phyloP scores from a whole-genome alignment of 139 green algal species.

The Volvox reticuliferus region DNA sequence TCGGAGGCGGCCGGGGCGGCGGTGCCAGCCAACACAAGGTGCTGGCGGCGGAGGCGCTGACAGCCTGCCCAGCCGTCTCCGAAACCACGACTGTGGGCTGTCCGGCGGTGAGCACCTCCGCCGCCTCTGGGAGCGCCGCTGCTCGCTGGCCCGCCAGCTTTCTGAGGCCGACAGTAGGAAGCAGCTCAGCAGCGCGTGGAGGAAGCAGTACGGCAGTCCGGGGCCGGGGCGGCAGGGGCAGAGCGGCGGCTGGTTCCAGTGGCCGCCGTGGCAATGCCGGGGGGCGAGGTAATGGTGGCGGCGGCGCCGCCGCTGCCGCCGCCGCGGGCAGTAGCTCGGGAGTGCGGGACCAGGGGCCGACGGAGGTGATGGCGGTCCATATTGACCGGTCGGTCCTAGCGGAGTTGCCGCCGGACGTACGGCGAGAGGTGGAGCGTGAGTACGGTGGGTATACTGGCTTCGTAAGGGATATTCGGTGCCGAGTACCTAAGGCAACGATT shows the following conservation, averaged over 20 bases:
- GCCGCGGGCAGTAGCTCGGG: not conserved
- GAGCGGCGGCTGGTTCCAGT: not conserved
- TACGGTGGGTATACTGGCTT: constrained; percentile 61
- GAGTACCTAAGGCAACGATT: too few species aligned
- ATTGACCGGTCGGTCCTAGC: constrained; percentile 80
- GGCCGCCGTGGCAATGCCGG: not conserved
- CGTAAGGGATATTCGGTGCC: too few species aligned
- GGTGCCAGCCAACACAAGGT: not conserved
- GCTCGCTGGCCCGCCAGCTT: not conserved
- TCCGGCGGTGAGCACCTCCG: not conserved
- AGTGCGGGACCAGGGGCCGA: not conserved
- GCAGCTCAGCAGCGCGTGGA: not conserved
- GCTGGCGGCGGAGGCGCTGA: not conserved
- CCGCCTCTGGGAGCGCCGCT: not conserved
- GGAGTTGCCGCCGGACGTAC: constrained; percentile 73
- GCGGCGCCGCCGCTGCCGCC: constrained; percentile 56
- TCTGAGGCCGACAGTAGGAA: not conserved
- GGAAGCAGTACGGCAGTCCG: not conserved
- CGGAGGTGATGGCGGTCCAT: constrained; percentile 68
- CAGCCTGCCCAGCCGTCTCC: not conserved
- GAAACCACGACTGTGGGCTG: not conserved
- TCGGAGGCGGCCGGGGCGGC: not conserved
- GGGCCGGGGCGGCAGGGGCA: not conserved
- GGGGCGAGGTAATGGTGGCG: not conserved
- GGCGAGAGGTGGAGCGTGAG: constrained; percentile 76